A percentile compares a stretch with the other conserved stretches of the same genome.
These are phyloP conservation scores for Mycena crocata DNA, from an alignment of 768 basidiomycete species.

Conservation along the genomic window DNA sequence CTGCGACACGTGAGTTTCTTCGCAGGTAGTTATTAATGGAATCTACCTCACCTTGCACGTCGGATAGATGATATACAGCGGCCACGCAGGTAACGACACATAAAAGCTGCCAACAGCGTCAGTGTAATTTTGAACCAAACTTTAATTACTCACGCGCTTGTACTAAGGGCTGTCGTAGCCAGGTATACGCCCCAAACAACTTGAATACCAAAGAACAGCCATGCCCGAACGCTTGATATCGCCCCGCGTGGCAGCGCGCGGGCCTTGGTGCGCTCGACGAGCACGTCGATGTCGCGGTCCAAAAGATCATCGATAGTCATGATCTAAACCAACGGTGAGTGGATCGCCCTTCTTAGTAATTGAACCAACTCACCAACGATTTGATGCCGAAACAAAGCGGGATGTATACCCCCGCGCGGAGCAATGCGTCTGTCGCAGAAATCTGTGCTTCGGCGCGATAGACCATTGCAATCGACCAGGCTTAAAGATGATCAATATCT, in stretches of 20 bases:
- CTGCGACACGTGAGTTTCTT: slow-evolving; percentile 17
- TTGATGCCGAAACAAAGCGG: slow-evolving; percentile 46
- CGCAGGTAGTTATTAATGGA: background rate
- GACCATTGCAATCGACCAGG: slow-evolving; percentile 47
- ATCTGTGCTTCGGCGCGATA: slow-evolving; percentile 41
- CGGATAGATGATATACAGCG: slow-evolving; percentile 46
- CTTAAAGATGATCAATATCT: too few relatives aligned
- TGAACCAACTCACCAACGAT: slow-evolving; percentile 37
- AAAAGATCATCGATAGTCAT: slow-evolving; percentile 48
- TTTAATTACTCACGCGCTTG: slow-evolving; percentile 32
- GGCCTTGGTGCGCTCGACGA: slow-evolving; percentile 41
- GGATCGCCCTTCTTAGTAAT: background rate
- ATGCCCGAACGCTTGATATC: slow-evolving; percentile 40
- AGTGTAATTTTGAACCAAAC: background rate
- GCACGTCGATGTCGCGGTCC: slow-evolving; percentile 42
- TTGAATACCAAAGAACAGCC: slow-evolving; percentile 43
- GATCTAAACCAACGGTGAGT: slow-evolving; percentile 33
- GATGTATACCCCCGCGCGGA: slow-evolving; percentile 38
- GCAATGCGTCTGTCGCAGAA: slow-evolving; percentile 31
- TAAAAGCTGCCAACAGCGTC: slow-evolving; percentile 25
- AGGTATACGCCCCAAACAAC: slow-evolving; percentile 37
- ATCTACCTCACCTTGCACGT: slow-evolving; percentile 42
- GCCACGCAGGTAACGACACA: slow-evolving; percentile 42
- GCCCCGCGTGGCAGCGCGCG: slow-evolving; percentile 42
- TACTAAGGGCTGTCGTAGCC: slow-evolving; percentile 33